Base-by-base conservation (phyloP, 106 monocot genomes). In the Dendrobium officinale region DNA sequence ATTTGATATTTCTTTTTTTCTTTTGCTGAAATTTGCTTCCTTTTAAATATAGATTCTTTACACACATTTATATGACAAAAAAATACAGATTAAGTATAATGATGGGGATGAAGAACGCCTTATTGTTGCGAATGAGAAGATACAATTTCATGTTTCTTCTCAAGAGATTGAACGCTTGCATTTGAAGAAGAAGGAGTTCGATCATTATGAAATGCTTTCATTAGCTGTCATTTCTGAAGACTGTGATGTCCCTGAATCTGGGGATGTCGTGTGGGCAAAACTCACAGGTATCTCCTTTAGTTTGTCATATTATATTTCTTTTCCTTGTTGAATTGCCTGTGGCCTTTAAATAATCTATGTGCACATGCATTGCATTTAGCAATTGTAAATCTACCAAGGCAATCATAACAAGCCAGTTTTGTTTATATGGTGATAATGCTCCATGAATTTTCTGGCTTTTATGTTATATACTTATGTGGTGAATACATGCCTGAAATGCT, bases 191-290 rank as follows among this genome's bases (percentile, higher is more conserved):
- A 93, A 88, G 68, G 86, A 78, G 17, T 61, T 81, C 24, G 83
- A 77, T 82, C 84, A 89, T 76, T 85, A 95, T 79, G 99, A 99
- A 77, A 95, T 99, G 87, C 84, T 95, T 72, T 88, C 91, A 31
- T 82, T 99, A 78, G 95, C 95, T 78, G 81, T 83, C 11, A 87
- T 84, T 80, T 90, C 89, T 79, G 85, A 91, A 85, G 93, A 93
- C 26, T 87, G 80, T 66, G 88, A 91, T 81, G 85, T 86, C 72
- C 81, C 90, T 82, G 95, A 93, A 72, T 86, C 88, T 27, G 92
- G 91, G 15, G 95, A 95, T 85, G 79, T 95, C 88, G 91, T 99
- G 42, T 99, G 99, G 99, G 99, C 93, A 22, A 99, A 99, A 82
- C 82, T 99, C 68, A 87, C 93, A 83, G 99, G 99, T 99, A 90